These are phyloP conservation scores for Neltuma alba DNA, from an alignment of 306 rosid species.

Conservation along the genomic window DNA sequence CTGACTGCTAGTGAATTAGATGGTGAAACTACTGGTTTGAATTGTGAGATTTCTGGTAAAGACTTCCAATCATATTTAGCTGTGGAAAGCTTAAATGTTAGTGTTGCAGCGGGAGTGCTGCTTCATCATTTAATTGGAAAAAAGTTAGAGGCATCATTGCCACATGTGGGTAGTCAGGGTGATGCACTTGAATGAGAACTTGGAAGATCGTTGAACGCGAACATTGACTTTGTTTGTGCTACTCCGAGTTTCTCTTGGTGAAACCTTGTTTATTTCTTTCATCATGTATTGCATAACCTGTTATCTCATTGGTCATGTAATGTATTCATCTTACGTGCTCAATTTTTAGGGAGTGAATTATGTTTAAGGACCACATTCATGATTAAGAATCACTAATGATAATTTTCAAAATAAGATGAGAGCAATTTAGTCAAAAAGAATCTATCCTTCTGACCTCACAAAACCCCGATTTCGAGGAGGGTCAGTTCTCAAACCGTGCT, in stretches of 20 bases:
- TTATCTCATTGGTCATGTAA: conserved; percentile 12
- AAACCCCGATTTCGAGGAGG: too few species aligned
- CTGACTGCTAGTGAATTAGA: conserved; percentile 43
- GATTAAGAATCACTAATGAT: neutral
- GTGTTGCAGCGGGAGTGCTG: conserved; percentile 98
- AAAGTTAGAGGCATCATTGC: conserved; percentile 36
- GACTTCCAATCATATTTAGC: conserved; percentile 83
- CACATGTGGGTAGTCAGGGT: conserved; percentile 28
- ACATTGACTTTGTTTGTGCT: neutral
- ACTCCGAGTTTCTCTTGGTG: conserved; percentile 22
- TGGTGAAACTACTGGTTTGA: conserved; percentile 47
- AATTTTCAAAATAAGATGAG: too few species aligned
- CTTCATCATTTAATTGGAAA: conserved; percentile 84
- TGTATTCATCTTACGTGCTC: neutral
- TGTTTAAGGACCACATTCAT: neutral
- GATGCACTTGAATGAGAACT: conserved; percentile 43
- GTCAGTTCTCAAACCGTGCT: too few species aligned
- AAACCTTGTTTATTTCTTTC: conserved; percentile 16
- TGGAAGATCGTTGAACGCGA: neutral
- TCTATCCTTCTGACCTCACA: too few species aligned
- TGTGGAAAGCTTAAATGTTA: conserved; percentile 95
- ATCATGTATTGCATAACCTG: conserved; percentile 13
- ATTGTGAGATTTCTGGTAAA: conserved; percentile 45
- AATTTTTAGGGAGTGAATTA: neutral
- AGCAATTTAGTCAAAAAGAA: too few species aligned